Evolutionary conservation across 345 rosid genomes (phyloP), one percentile per base, ranked within the genome.

Genomic region (Salix brachista): DNA sequence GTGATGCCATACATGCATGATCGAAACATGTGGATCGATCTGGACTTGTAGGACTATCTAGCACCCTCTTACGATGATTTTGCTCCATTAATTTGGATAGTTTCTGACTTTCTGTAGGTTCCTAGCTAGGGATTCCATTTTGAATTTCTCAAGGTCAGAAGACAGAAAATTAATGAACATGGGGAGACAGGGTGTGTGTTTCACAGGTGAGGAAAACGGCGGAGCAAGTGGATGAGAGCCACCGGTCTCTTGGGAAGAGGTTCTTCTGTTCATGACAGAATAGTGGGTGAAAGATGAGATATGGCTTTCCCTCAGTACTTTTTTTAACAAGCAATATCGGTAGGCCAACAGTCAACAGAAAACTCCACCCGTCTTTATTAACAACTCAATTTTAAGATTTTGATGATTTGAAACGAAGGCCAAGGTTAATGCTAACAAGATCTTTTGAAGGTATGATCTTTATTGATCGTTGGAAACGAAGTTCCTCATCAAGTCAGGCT

Each of bases 331-430:
- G 69, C 74, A 58, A 69, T 58, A 36, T 36, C 37, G 79, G 79
- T 77, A 77, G 79, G 79, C 74, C 79, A 77, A 77, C 79, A 67
- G 79, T 77, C 74, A 56, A 60, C 10, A 75, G 48, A 65, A 41
- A 44, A 46, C 71, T 0, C 71, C 48, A 32, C 71, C 48, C 34
- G 25, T 5, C 30, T 28, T 28, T 2, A 28, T 28, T 28, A 28
- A 28, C 1, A 56, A 0, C 62, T 56, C 13, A 56, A 10, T n/a
- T n/a, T 56, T n/a, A 9, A 7, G 60, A 52, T 52, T 19, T 18
- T 19, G 60, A 52, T 52, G 58, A n/a, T 56, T 9, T 8, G 62
- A 56, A 56, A 56, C 10, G 62, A 58, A 58, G 62, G 62, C 6
- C 10, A 23, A n/a, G 62, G 62, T 5, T n/a, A n/a, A n/a, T 21